Conservation (phyloP, 2,329 filamentous ascomycete genomes). For the Pseudopithomyces chartarum region DNA sequence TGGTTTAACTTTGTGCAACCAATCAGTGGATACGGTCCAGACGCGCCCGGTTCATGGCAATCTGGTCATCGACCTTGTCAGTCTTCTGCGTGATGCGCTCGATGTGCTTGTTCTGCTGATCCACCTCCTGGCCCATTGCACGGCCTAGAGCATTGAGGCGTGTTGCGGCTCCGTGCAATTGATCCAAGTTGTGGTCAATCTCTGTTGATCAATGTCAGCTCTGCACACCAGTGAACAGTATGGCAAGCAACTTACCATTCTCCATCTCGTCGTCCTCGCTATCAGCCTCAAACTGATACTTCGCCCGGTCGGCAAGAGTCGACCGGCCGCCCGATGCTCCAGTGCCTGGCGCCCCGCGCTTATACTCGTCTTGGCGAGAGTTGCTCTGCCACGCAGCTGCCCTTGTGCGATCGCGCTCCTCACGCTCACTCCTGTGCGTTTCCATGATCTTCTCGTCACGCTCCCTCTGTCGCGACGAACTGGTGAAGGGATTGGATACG, state of each 20-base stretch:
- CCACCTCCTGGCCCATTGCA: slow-evolving; percentile 76
- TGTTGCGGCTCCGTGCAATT: slow-evolving; percentile 65
- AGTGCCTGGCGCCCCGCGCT: slow-evolving; percentile 19
- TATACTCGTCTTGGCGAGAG: slow-evolving; percentile 29
- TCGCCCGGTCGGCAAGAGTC: slow-evolving; percentile 40
- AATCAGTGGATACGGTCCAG: slow-evolving; percentile 65
- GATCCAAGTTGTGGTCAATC: slow-evolving; percentile 51
- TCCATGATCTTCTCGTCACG: slow-evolving; percentile 65
- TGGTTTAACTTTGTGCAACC: neutral
- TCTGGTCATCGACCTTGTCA: slow-evolving; percentile 77
- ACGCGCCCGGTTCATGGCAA: slow-evolving; percentile 76
- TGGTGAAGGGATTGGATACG: slow-evolving; percentile 67
- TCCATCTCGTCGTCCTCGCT: slow-evolving; percentile 64
- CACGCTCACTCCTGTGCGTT: slow-evolving; percentile 64
- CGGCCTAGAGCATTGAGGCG: slow-evolving; percentile 74
- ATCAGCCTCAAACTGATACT: slow-evolving; percentile 43
- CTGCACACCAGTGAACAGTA: neutral
- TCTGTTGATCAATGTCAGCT: slow-evolving; percentile 46
- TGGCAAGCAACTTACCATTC: slow-evolving; percentile 24
- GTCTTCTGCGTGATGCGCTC: slow-evolving; percentile 81
- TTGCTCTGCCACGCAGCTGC: slow-evolving; percentile 53
- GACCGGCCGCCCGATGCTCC: slow-evolving; percentile 20
- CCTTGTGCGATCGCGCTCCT: slow-evolving; percentile 60
- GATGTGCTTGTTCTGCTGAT: slow-evolving; percentile 77
- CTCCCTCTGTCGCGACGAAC: slow-evolving; percentile 54